Evolutionary conservation across 2,329 filamentous ascomycete genomes (phyloP).

Genomic region (Chaetomiaceae sp.): DNA sequence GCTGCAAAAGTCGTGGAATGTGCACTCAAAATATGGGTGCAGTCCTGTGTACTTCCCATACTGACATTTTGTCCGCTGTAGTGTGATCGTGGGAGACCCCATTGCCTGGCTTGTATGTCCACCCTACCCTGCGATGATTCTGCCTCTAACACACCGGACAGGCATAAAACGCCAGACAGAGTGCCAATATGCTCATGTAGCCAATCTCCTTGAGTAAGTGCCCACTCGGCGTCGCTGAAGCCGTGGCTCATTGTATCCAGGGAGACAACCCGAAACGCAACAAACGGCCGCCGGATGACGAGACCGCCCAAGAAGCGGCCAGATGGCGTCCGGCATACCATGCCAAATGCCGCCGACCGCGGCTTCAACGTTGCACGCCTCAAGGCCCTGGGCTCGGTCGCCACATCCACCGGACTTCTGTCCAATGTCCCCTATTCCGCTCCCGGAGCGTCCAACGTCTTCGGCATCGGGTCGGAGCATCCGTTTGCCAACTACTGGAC

Average conservation of each 20-base stretch:
- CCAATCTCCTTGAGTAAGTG: constrained; percentile 69
- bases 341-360: constrained; percentile 55
- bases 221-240: background rate
- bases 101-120: constrained; percentile 59
- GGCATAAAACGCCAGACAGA: constrained; percentile 73
- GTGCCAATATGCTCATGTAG: constrained; percentile 71
- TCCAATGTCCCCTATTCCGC: constrained; percentile 70
- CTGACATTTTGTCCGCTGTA: constrained; percentile 33
- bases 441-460: constrained; percentile 69
- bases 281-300: constrained; percentile 53
- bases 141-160: constrained; percentile 26
- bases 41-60: background rate
- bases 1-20: too few relatives aligned
- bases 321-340: constrained; percentile 36
- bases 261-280: constrained; percentile 52
- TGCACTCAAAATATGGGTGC: background rate
- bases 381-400: constrained; percentile 48
- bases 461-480: constrained; percentile 74
- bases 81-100: constrained; percentile 71
- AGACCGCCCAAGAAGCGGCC: constrained; percentile 53
- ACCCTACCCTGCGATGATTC: background rate
- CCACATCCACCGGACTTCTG: constrained; percentile 57
- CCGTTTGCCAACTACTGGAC: constrained; percentile 85
- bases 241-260: constrained; percentile 32
- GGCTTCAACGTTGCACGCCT: constrained; percentile 44